Base-by-base conservation (phyloP, 345 rosid species). In the Firmiana major region DNA sequence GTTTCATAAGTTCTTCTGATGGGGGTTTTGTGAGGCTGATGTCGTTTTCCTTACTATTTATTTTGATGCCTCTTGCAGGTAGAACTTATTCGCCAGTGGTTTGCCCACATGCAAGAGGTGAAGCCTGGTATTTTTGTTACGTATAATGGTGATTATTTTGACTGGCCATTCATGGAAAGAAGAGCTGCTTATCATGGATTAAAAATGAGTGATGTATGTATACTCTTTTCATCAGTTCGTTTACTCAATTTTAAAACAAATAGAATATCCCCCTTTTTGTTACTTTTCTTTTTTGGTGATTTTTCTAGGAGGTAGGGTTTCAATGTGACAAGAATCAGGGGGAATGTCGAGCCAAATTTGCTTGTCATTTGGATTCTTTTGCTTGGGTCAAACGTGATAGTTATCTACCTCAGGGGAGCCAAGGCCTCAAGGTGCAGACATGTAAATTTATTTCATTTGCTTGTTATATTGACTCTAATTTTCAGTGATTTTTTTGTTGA, bases 321-420 rank as follows among this genome's bases (percentile, higher is more conserved):
- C 93, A 88, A 74, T 93, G 97, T 53, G 92, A 95, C 85, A 85
- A 88, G 65, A 95, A 83, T 79, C 98, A 93, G 82, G 99, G 99
- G 73, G 98, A 95, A 84, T 95, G 99, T 78, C 98, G 90, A 82
- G 87, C 97, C 79, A 93, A 89, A 84, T 93, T 93, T 82, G 87
- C 92, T 73, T 95, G 99, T 82, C 99, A 95, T 87, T 85, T 95
- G 84, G 99, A 95, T 86, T 95, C 98, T 87, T 92, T 90, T 86
- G 99, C 99, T 79, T 95, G 99, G 99, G 99, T 95, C 81, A 95
- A 93, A 84, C 98, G 99, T 84, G 99, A 95, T 73, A 95, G 99
- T 84, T 95, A 95, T 89, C 97, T 95, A 46, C 99, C 99, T 74
- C 99, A 95, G 75, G 99, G 99, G 72, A 95, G 99, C 84, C 99